Conservation (phyloP, 495 filamentous ascomycete species). For the Achaetomiella virescens region DNA sequence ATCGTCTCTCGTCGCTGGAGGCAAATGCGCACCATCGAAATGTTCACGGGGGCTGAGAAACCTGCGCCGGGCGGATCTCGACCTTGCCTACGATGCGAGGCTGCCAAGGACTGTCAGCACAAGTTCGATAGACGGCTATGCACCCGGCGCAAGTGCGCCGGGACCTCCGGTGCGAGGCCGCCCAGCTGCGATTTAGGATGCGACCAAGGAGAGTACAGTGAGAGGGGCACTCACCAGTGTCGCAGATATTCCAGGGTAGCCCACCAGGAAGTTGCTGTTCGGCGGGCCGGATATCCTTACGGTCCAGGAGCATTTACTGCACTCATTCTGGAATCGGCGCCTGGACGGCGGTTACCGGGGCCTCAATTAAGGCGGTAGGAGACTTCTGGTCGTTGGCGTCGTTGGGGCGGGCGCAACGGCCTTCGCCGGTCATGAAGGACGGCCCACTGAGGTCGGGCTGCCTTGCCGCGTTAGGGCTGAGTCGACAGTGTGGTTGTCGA, state of each 20-base stretch:
- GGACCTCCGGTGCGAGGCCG: neutral
- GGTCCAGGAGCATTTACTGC: constrained; percentile 50
- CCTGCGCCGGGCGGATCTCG: constrained; percentile 82
- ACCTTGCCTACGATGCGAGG: constrained; percentile 96
- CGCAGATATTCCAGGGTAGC: constrained; percentile 96
- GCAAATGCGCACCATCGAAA: constrained; percentile 91
- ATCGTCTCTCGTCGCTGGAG: constrained; percentile 92
- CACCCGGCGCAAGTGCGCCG: neutral
- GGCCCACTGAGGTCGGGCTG: constrained; percentile 15
- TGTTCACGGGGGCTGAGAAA: constrained; percentile 75
- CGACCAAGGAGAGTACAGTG: constrained; percentile 1
- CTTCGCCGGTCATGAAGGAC: constrained; percentile 24
- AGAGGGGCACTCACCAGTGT: constrained; percentile 66
- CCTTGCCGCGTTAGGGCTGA: constrained; percentile 18
- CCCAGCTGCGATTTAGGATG: neutral
- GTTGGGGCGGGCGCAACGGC: constrained; percentile 13
- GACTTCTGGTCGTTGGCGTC: constrained; percentile 15
- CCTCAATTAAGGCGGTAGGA: constrained; percentile 2
- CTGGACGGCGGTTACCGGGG: constrained; percentile 13
- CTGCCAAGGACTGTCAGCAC: constrained; percentile 42
- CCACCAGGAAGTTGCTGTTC: constrained; percentile 93
- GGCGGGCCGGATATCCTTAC: constrained; percentile 96
- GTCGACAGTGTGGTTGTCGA: neutral
- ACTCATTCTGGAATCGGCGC: constrained; percentile 27
- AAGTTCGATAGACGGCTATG: neutral